Base-by-base conservation (phyloP, 2,329 filamentous ascomycete genomes). In the Simplicillium aogashimaense region DNA sequence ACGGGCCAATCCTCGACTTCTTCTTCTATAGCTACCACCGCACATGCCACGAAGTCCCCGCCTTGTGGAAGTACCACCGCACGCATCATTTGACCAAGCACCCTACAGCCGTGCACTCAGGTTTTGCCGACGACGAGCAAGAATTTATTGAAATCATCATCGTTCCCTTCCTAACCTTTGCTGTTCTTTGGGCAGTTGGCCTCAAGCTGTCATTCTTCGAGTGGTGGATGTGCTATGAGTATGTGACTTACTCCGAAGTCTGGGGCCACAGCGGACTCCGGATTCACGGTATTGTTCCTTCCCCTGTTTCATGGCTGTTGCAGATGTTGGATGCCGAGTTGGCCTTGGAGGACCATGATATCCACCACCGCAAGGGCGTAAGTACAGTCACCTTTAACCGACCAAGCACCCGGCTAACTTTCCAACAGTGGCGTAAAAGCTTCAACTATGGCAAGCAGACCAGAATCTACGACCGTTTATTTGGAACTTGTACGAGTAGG, bases 1-100 rank as follows among this genome's bases (percentile, higher is more conserved):
- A 61, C 45, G 55, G 56, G 2, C 55, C 65, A 40, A 48, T 64
- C n/a, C 53, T 66, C 20, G 63, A 65, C 45, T 61, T 63, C 39
- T 66, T 58, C 55, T 63, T 63, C 49, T 63, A 63, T 49, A 52
- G 56, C 52, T 36, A 36, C 18, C 34, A 36, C 34, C 34, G 34
- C 12, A 14, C 34, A 5, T 17, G 14, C 7, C 34, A 36, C 16
- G 34, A 36, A 18, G n/a, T 36, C 16, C 34, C 34, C 4, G 4
- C 7, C 13, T 13, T 36, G 18, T 36, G 34, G 34, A 36, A 36
- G 18, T 36, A 36, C 34, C 34, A 36, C 18, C 34, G 34, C n/a
- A 36, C 34, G 7, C 34, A 36, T 14, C 34, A 36, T 13, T 14
- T 36, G 12, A 7, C 34, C 7, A 36, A 36, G 34, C 34, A 36